A percentile compares a stretch with the other conserved stretches of the same genome.
Evolutionary conservation across 495 filamentous ascomycete species (phyloP).

Genomic region (Neurospora pannonica): DNA sequence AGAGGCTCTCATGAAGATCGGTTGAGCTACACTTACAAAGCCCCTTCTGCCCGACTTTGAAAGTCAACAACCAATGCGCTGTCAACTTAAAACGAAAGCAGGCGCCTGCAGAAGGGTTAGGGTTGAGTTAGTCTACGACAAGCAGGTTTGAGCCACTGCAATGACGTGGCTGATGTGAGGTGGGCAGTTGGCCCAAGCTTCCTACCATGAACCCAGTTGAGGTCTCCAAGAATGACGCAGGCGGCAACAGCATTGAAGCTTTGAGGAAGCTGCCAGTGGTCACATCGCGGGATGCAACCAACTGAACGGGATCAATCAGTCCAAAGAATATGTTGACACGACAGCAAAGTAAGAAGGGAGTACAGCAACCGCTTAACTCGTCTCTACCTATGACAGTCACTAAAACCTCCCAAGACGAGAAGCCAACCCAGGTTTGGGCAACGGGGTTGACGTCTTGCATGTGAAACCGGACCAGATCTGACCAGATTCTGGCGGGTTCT

Average conservation of each 20-base stretch:
- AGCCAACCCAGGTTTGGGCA: background rate
- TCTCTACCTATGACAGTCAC: background rate
- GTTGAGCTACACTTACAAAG: background rate
- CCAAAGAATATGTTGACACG: background rate
- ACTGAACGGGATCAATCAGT: background rate
- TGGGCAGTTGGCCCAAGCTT: background rate
- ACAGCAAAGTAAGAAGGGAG: background rate
- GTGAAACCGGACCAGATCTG: background rate
- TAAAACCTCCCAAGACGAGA: background rate
- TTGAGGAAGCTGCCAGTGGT: background rate
- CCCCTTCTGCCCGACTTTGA: background rate
- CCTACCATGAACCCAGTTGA: background rate
- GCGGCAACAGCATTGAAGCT: background rate
- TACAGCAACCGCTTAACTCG: background rate
- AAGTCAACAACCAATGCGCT: background rate
- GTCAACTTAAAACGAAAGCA: background rate
- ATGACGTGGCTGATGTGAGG: background rate
- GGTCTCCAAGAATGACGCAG: background rate
- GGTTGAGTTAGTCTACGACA: background rate
- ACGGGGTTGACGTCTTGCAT: background rate
- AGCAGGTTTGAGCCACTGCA: background rate
- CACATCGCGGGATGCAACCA: background rate
- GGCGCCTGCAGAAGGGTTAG: background rate
- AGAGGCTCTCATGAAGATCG: background rate
- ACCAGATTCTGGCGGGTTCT: background rate